Conservation (phyloP, 176 grass and related monocot species). For the Oryza brachyantha region DNA sequence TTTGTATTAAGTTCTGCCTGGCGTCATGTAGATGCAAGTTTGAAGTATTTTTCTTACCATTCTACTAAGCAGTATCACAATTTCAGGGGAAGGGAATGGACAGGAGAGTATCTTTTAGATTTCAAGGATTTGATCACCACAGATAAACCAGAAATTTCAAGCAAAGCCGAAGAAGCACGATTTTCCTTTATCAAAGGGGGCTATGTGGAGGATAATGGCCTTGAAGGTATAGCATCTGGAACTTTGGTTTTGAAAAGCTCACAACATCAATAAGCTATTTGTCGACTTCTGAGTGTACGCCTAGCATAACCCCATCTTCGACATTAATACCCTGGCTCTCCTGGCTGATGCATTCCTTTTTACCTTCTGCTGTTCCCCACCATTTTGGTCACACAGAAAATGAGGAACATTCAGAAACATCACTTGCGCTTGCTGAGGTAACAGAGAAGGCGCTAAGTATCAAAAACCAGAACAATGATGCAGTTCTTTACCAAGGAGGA, state of each 20-base stretch:
- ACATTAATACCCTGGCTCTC: not conserved
- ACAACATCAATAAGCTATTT: not conserved
- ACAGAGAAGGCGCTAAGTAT: constrained; percentile 62
- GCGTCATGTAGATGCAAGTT: not conserved
- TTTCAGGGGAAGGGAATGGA: constrained; percentile 87
- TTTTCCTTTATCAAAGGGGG: constrained; percentile 94
- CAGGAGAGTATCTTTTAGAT: constrained; percentile 87
- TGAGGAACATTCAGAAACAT: constrained; percentile 36
- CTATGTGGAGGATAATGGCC: constrained; percentile 72
- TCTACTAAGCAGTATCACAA: not conserved
- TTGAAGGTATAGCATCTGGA: constrained; percentile 31
- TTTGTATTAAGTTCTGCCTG: not conserved
- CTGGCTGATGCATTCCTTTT: not conserved
- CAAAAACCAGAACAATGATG: constrained; percentile 38
- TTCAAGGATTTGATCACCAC: constrained; percentile 73
- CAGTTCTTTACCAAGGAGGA: constrained; percentile 70
- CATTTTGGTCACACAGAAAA: constrained; percentile 46
- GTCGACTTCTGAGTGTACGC: not conserved
- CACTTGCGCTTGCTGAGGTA: constrained; percentile 52
- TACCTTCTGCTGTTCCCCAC: not conserved
- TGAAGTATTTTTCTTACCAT: not conserved
- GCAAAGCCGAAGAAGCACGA: constrained; percentile 60
- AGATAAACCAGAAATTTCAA: constrained; percentile 30
- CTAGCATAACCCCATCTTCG: no score
- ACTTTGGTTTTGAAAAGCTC: not conserved